Percentiles rank a stretch among this genome's conserved stretches.
Conservation (phyloP, 1,139 yeast genomes). For the Taiozyma sp. region DNA sequence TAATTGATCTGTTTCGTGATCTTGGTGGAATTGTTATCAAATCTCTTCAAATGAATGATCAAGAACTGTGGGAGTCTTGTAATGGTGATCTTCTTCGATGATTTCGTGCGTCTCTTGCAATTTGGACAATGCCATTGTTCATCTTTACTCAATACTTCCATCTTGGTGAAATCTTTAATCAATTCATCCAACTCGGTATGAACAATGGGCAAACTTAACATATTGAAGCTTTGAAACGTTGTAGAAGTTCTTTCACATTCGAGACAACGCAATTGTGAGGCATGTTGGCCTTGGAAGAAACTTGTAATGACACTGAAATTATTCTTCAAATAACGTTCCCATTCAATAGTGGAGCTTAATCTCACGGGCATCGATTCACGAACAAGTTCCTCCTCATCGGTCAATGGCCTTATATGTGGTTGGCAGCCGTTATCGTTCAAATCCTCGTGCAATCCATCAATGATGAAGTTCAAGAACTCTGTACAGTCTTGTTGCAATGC, state of each 20-base stretch:
- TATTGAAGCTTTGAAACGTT: constrained; percentile 79
- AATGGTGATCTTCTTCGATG: constrained; percentile 64
- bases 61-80: constrained; percentile 71
- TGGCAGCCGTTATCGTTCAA: constrained; percentile 63
- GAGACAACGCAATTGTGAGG: constrained; percentile 73
- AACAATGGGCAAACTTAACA: constrained; percentile 63
- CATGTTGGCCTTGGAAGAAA: constrained; percentile 86
- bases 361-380: constrained; percentile 77
- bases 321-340: constrained; percentile 86
- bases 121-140: constrained; percentile 89
- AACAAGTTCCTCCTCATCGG: constrained; percentile 69
- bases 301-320: constrained; percentile 86
- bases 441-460: constrained; percentile 89
- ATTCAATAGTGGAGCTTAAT: constrained; percentile 86
- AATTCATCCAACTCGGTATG: constrained; percentile 47
- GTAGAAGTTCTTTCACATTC: constrained; percentile 80
- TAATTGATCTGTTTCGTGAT: constrained; percentile 32
- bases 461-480: constrained; percentile 77
- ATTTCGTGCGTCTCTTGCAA: constrained; percentile 64
- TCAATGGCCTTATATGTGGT: constrained; percentile 51
- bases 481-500: constrained; percentile 91
- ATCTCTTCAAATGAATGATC: constrained; percentile 77
- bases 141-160: constrained; percentile 69
- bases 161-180: constrained; percentile 61
- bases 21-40: constrained; percentile 36